Conservation (phyloP, 2,329 filamentous ascomycete genomes). For the Epichloe scottii region DNA sequence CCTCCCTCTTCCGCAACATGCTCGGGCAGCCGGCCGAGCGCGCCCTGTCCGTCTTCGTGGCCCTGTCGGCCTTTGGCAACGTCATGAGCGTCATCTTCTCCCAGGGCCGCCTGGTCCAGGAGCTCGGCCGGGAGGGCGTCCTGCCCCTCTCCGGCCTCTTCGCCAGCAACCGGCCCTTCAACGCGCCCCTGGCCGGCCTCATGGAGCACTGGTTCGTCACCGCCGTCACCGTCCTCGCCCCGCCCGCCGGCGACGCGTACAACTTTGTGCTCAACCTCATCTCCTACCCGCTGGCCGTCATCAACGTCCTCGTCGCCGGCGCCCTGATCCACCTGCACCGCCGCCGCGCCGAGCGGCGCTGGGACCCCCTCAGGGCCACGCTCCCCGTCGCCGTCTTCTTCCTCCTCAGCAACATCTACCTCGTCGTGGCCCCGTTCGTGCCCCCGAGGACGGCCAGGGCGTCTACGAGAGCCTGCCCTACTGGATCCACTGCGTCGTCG, state of each 20-base stretch:
- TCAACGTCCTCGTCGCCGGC: conserved; percentile 41
- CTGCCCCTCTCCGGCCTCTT: conserved; percentile 50
- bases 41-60: conserved; percentile 52
- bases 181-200: conserved; percentile 47
- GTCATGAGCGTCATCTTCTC: conserved; percentile 57
- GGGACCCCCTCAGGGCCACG: conserved; percentile 41
- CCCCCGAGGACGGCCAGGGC: conserved; percentile 38
- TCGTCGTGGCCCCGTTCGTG: conserved; percentile 46
- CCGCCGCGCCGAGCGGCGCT: conserved; percentile 33
- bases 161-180: conserved; percentile 52
- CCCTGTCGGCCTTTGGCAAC: conserved; percentile 55
- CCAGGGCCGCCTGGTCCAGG: conserved; percentile 52
- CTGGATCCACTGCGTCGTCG: conserved; percentile 45
- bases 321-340: conserved; percentile 42
- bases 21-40: conserved; percentile 41
- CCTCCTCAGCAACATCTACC: conserved; percentile 47
- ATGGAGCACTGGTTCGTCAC: conserved; percentile 53
- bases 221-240: conserved; percentile 52
- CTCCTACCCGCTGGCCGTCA: conserved; percentile 48
- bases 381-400: conserved; percentile 45
- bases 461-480: conserved; percentile 43
- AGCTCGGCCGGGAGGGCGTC: conserved; percentile 54
- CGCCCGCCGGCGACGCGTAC: conserved; percentile 55
- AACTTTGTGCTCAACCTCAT: conserved; percentile 52
- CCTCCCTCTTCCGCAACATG: conserved; percentile 43